Base-by-base conservation (phyloP, 257 asterid genomes). In the Ocimum tenuiflorum region DNA sequence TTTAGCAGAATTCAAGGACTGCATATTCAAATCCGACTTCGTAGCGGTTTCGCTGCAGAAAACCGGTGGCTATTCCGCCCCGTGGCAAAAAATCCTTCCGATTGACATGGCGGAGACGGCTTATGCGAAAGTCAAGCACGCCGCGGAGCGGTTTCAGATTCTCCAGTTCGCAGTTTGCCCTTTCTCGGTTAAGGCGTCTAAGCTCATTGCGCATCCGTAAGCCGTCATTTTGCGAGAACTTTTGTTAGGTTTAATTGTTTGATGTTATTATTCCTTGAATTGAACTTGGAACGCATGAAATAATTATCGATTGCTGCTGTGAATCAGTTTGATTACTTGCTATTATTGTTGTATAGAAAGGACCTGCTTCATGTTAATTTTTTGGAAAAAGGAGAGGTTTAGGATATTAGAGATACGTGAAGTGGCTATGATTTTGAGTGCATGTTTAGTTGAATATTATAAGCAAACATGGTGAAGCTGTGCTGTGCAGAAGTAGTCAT, bases 81-180 rank as follows among this genome's bases (percentile, higher is more conserved):
- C 89, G 35, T 92, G 98, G 98, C 96, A 87, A 23, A 85, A 69
- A 61, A 47, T 73, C 35, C 85, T 85, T 41, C 89, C 97, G 5
- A 68, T 92, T 62, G 98, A 92, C 78, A 84, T 91, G 56, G 74
- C 79, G 15, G 88, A 83, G 47, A 77, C 83, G 36, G 94, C 90
- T 9, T 92, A 92, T 67, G 65, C 75, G 60, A 92, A 92, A 77
- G 83, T 86, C 70, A 89, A 81, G 73, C 78, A 52, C 57, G 78
- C 85, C 8, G 95, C 98, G 7, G 89, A 83, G 73, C 77, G 89
- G 60, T 92, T 81, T 77, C 96, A 87, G 80, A 74, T 89, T 60
- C 78, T 92, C 68, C 96, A 92, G 77, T 89, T 89, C 57, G 85
- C 96, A 17, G 90, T 89, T 78, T 92, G 96, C 78, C 97, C 99